Percentiles rank a stretch among this genome's conserved stretches.
Conservation (phyloP, 2,329 filamentous ascomycete species). For the Sporothrix variecibatus region DNA sequence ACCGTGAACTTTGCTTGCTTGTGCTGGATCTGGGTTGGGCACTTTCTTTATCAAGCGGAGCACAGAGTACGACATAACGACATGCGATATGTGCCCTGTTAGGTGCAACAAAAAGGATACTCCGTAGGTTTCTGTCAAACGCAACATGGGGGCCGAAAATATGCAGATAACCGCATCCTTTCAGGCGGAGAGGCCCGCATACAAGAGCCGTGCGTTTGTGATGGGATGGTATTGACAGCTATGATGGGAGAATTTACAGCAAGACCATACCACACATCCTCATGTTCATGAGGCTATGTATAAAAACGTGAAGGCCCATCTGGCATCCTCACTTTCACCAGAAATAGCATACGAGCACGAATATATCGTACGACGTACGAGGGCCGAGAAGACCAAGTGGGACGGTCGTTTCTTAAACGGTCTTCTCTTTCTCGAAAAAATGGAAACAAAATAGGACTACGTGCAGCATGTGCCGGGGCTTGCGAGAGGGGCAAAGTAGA, state of each 20-base stretch:
- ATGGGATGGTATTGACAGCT: background rate
- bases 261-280: too few species aligned
- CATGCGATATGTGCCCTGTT: background rate
- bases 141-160: slow-evolving; percentile 5
- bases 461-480: background rate
- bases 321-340: background rate
- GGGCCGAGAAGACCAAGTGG: background rate
- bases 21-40: background rate
- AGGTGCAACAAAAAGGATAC: background rate
- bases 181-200: background rate
- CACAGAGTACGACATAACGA: background rate
- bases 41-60: background rate
- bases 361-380: background rate
- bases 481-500: background rate
- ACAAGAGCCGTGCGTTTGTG: background rate
- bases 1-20: background rate
- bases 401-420: background rate
- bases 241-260: background rate
- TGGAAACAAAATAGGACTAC: background rate
- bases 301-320: background rate
- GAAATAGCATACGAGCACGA: background rate
- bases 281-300: background rate
- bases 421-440: background rate
- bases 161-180: background rate
- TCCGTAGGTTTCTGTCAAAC: background rate